Evolutionary conservation across 2,329 filamentous ascomycete genomes (phyloP).

Genomic region (Malbranchea cinnamomea): DNA sequence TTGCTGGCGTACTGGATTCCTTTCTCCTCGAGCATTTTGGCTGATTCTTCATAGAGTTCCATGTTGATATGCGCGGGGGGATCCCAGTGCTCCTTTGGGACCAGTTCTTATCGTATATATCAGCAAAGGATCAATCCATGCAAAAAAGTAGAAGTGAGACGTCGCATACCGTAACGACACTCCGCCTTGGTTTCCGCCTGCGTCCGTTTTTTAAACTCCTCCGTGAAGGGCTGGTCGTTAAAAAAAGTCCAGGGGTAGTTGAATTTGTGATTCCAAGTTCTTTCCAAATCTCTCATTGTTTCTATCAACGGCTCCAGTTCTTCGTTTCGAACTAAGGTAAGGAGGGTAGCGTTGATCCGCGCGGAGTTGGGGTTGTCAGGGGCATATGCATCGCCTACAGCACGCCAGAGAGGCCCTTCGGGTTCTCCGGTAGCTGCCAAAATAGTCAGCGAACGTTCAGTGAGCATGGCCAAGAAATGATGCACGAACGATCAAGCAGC

Average conservation of each 20-base stretch:
- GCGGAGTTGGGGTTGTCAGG: conserved; percentile 59
- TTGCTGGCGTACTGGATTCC: conserved; percentile 81
- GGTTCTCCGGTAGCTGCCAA: conserved; percentile 65
- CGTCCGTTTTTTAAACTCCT: conserved; percentile 81
- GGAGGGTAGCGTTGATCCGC: conserved; percentile 83
- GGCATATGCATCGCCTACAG: conserved; percentile 60
- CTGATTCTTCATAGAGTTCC: conserved; percentile 72
- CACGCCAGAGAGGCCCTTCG: conserved; percentile 56
- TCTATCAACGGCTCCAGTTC: conserved; percentile 72
- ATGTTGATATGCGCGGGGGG: conserved; percentile 83
- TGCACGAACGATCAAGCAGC: conserved; percentile 70
- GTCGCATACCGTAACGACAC: conserved; percentile 57
- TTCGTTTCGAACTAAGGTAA: conserved; percentile 83
- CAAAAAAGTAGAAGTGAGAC: not conserved
- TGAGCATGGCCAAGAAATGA: conserved; percentile 70
- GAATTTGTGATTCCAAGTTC: conserved; percentile 96
- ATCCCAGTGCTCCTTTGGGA: conserved; percentile 92
- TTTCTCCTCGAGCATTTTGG: conserved; percentile 66
- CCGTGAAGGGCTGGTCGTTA: conserved; percentile 85
- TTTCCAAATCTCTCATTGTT: conserved; percentile 81
- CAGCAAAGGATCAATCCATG: conserved; percentile 12
- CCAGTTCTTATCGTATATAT: conserved; percentile 46
- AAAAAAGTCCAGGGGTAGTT: conserved; percentile 99
- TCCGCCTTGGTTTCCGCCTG: conserved; percentile 74
- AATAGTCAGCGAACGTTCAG: conserved; percentile 10